phyloP scores from a whole-genome alignment of 2,329 filamentous ascomycete species.

The Epicoccum nigrum region DNA sequence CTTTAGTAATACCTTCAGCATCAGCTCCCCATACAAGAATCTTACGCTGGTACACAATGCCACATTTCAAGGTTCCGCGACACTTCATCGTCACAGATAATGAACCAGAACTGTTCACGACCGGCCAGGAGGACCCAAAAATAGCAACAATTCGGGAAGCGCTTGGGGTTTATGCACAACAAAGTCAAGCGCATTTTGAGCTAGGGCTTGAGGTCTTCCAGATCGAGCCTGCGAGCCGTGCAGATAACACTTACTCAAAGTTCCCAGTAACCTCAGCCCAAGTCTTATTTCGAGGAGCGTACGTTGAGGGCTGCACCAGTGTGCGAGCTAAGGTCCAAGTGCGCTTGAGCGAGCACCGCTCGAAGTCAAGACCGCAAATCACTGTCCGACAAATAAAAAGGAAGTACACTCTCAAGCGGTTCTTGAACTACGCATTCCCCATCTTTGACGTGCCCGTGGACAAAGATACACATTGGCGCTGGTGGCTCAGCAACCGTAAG shows the following conservation, averaged over 20 bases:
- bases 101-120: not conserved
- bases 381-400: too few relatives aligned
- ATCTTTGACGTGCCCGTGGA: not conserved
- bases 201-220: not conserved
- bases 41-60: too few relatives aligned
- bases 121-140: not conserved
- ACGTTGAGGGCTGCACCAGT: not conserved
- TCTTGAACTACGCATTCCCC: constrained; percentile 16
- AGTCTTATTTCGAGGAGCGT: not conserved
- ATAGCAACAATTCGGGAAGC: not conserved
- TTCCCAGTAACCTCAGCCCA: not conserved
- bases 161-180: not conserved
- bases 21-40: too few relatives aligned
- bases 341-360: not conserved
- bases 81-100: not conserved
- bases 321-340: not conserved
- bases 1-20: not conserved
- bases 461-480: constrained; percentile 14
- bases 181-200: not conserved
- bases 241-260: fast-evolving
- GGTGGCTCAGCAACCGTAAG: constrained; percentile 34
- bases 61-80: too few relatives aligned
- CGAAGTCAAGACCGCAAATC: not conserved
- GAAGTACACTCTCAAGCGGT: not conserved
- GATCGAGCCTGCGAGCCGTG: not conserved